Percentiles rank a stretch among this genome's conserved stretches.
phyloP scores from a whole-genome alignment of 2,329 filamentous ascomycete genomes.

The Pyrenophora graminea region DNA sequence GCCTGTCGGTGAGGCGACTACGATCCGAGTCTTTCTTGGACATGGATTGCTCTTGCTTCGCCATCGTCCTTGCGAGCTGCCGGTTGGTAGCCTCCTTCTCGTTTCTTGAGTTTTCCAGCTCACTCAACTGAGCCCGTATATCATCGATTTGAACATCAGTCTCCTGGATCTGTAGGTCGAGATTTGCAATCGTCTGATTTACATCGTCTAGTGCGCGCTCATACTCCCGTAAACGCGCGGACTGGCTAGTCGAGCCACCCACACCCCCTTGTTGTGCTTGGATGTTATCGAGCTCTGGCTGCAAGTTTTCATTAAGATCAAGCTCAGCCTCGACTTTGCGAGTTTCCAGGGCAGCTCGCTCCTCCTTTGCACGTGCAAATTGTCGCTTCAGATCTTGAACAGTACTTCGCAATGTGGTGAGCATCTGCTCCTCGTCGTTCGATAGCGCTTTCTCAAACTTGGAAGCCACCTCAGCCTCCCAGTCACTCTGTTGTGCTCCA shows the following conservation, averaged over 20 bases:
- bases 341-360: slow-evolving; percentile 76
- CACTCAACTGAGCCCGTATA: slow-evolving; percentile 57
- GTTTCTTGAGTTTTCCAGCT: slow-evolving; percentile 62
- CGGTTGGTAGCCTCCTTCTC: slow-evolving; percentile 74
- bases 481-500: slow-evolving; percentile 72
- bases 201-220: slow-evolving; percentile 81
- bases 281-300: slow-evolving; percentile 84
- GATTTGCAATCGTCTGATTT: slow-evolving; percentile 66
- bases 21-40: slow-evolving; percentile 92
- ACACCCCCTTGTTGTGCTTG: slow-evolving; percentile 48
- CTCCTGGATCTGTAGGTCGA: slow-evolving; percentile 72
- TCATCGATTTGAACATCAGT: slow-evolving; percentile 74
- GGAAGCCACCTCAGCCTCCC: slow-evolving; percentile 78
- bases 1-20: slow-evolving; percentile 74
- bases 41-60: slow-evolving; percentile 84
- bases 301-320: slow-evolving; percentile 85
- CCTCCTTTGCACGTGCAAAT: slow-evolving; percentile 73
- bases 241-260: slow-evolving; percentile 58
- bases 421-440: slow-evolving; percentile 76
- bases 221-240: slow-evolving; percentile 71
- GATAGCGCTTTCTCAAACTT: slow-evolving; percentile 92
- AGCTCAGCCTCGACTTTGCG: slow-evolving; percentile 83
- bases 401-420: slow-evolving; percentile 70
- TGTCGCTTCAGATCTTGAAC: slow-evolving; percentile 77
- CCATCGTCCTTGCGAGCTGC: slow-evolving; percentile 75